Base-by-base conservation (phyloP, 345 rosid species). In the Linum trigynum region DNA sequence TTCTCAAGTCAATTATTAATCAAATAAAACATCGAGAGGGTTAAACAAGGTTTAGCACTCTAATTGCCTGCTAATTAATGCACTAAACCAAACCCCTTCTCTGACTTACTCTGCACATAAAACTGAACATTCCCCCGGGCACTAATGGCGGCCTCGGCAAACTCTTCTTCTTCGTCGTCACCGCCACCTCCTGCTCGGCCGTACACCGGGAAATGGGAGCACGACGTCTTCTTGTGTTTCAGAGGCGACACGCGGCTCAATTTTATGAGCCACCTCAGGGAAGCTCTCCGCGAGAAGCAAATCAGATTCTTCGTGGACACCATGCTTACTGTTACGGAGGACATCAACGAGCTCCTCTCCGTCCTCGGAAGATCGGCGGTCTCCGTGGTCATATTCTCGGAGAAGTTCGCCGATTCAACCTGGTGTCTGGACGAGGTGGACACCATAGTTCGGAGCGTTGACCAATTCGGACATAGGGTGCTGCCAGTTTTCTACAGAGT, bases 221-320 rank as follows among this genome's bases (percentile, higher is more conserved):
- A 57, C 60, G 60, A 57, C 60, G 60, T 57, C 38, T 57, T 57
- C 60, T 57, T 57, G 60, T 16, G 60, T 16, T 57, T 57, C 60
- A 16, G 60, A 57, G 60, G 60, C 60, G 60, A 57, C 35, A 16
- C 35, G 32, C 60, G 38, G 32, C 35, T 3, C 60, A 35, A 16
- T 57, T 57, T 57, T 11, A 57, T 35, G 36, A 16, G 36, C 59
- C 59, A 56, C 59, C 32, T 56, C 37, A n/a, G 37, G 6, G 32
- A 56, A n/a, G 59, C 59, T n/a, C n/a, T 56, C 9, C n/a, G 15
- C 7, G n/a, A 56, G 59, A n/a, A 56, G 37, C 12, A 56, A 8
- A 56, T 56, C 59, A 14, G 59, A 5, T n/a, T 32, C 37, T 56
- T 56, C 59, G 37, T 56, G n/a, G 59, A 56, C 59, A 32, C 32